Percentiles rank a stretch among this genome's conserved stretches.
These are phyloP conservation scores for Globisporangium spiculum DNA, from an alignment of 352 stramenopile species.

Conservation along the genomic window DNA sequence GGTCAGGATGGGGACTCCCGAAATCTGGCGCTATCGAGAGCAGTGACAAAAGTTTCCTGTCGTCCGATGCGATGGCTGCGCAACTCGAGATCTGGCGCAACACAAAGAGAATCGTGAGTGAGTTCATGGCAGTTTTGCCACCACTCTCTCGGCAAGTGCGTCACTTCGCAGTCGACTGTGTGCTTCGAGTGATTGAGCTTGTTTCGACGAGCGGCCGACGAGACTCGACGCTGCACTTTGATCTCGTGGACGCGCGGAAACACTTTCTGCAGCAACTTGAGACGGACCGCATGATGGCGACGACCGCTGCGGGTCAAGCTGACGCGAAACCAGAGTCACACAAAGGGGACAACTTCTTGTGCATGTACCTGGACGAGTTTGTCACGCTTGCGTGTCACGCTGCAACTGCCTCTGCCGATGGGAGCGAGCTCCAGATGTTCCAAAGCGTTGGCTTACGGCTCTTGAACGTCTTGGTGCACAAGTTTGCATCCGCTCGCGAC, in stretches of 20 bases:
- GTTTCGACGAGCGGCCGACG: conserved; percentile 24
- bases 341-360: conserved; percentile 59
- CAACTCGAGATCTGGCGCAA: conserved; percentile 71
- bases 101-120: conserved; percentile 66
- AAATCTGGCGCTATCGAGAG: conserved; percentile 5
- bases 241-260: conserved; percentile 48
- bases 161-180: conserved; percentile 74
- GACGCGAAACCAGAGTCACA: conserved; percentile 1
- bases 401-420: conserved; percentile 62
- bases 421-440: conserved; percentile 75
- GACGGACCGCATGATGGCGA: background rate
- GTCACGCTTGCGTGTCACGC: conserved; percentile 81
- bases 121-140: conserved; percentile 57
- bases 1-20: conserved; percentile 3
- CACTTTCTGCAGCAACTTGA: conserved; percentile 43
- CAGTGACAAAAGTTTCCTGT: conserved; percentile 24
- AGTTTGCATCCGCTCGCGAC: conserved; percentile 55
- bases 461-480: conserved; percentile 60
- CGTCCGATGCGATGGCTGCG: conserved; percentile 36
- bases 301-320: background rate
- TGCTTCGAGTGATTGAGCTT: conserved; percentile 72
- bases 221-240: conserved; percentile 59
- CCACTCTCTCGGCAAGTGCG: conserved; percentile 73
- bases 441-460: conserved; percentile 69
- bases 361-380: conserved; percentile 88